Conservation (phyloP, 2,329 filamentous ascomycete species). For the Albifimbria verrucaria region DNA sequence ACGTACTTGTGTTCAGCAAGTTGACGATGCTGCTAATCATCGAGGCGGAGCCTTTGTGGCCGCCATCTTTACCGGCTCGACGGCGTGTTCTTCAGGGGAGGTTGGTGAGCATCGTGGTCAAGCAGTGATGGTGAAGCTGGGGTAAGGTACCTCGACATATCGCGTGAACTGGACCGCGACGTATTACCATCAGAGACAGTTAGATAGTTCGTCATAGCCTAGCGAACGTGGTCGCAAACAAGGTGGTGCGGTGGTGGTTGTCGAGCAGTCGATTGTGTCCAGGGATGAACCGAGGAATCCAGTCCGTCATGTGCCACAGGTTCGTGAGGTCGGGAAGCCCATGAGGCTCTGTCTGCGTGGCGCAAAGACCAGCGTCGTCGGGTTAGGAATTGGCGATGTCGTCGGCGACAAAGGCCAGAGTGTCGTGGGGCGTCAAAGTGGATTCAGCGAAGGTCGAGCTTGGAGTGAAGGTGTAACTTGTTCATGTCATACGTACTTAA, state of each 20-base stretch:
- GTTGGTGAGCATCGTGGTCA: constrained; percentile 9
- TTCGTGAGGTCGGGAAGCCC: not conserved
- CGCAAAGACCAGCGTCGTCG: not conserved
- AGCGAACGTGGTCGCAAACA: not conserved
- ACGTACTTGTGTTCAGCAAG: constrained; percentile 87
- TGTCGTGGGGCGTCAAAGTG: not conserved
- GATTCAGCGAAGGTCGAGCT: not conserved
- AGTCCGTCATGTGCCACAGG: not conserved
- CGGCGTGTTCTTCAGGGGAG: constrained; percentile 47
- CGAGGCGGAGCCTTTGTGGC: constrained; percentile 69
- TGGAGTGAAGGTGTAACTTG: too few relatives aligned
- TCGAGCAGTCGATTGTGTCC: not conserved
- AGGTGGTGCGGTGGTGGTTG: not conserved
- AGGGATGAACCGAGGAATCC: not conserved
- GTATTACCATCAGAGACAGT: constrained; percentile 48
- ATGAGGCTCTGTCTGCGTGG: not conserved
- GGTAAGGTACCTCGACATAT: constrained; percentile 45
- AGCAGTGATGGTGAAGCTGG: not conserved
- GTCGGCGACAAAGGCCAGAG: not conserved
- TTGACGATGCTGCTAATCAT: constrained; percentile 93
- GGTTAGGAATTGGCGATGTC: not conserved
- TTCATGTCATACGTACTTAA: too few relatives aligned
- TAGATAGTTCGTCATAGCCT: constrained; percentile 53
- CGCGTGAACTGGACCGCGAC: constrained; percentile 35
- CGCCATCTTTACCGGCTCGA: constrained; percentile 68